These are phyloP conservation scores for Rhizopus microsporus DNA, from an alignment of 371 early-diverging fungal genomes.

Conservation along the genomic window DNA sequence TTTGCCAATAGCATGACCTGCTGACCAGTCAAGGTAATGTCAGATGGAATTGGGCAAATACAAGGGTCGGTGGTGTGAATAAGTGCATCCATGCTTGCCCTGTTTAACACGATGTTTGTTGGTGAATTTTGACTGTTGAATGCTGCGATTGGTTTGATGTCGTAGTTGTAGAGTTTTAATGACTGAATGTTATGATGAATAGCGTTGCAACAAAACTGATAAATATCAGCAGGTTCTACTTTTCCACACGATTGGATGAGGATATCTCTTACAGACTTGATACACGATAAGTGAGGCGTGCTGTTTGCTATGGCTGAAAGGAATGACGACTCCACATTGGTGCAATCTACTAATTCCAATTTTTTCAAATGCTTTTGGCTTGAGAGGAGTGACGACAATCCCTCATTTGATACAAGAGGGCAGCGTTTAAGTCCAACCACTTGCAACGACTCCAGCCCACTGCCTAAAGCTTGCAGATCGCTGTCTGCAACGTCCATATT, in stretches of 20 bases:
- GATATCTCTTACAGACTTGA: slow-evolving; percentile 6
- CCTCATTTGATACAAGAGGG: not conserved
- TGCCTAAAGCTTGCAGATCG: not conserved
- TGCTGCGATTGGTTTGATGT: not conserved
- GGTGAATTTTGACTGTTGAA: slow-evolving; percentile 1
- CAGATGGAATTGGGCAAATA: slow-evolving; percentile 10
- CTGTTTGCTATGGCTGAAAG: not conserved
- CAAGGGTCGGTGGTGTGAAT: slow-evolving; percentile 14
- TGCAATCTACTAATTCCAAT: slow-evolving; percentile 22
- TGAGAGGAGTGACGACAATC: not conserved
- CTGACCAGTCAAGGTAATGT: slow-evolving; percentile 20
- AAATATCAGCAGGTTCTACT: slow-evolving; percentile 16
- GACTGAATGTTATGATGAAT: slow-evolving; percentile 1
- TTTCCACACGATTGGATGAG: slow-evolving; percentile 25
- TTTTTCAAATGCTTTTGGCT: not conserved
- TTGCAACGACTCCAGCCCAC: not conserved
- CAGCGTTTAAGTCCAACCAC: slow-evolving; percentile 11
- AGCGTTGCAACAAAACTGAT: slow-evolving; percentile 11
- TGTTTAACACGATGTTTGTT: slow-evolving; percentile 11
- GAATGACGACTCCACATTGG: slow-evolving; percentile 8
- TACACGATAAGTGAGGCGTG: not conserved
- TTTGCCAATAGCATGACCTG: slow-evolving; percentile 23
- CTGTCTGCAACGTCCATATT: slow-evolving; percentile 9
- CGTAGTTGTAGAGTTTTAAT: not conserved
- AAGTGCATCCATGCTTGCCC: slow-evolving; percentile 23